These are phyloP conservation scores for Cryptosporidium tyzzeri DNA, from an alignment of 169 alveolate genomes.

Conservation along the genomic window DNA sequence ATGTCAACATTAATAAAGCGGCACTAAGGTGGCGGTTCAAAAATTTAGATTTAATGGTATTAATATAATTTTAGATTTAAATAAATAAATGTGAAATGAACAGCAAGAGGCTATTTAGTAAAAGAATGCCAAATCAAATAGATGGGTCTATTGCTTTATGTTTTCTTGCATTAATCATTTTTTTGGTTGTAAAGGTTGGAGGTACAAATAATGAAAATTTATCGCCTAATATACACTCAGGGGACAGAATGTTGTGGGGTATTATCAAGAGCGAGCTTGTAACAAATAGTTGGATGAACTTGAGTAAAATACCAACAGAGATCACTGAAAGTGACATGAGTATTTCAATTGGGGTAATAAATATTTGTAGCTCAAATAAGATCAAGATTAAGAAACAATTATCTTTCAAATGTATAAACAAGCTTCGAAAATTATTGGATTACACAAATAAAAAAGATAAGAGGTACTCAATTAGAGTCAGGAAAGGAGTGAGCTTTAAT, in stretches of 20 bases:
- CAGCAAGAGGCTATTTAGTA: neutral
- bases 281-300: conserved; percentile 11
- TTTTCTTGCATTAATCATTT: conserved; percentile 15
- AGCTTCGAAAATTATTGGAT: neutral
- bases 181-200: neutral
- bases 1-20: conserved; percentile 28
- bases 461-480: neutral
- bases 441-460: neutral
- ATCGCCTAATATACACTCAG: neutral
- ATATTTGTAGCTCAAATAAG: neutral
- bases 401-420: neutral
- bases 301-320: conserved; percentile 12
- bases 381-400: neutral
- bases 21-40: conserved; percentile 37
- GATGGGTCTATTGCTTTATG: neutral
- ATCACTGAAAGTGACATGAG: neutral
- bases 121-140: neutral
- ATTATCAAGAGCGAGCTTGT: neutral
- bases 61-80: conserved; percentile 3
- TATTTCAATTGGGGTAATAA: neutral
- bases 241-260: neutral
- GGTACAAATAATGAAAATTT: neutral
- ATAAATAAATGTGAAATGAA: conserved; percentile 14
- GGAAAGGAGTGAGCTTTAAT: neutral
- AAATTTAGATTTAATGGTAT: conserved; percentile 45